phyloP scores from a whole-genome alignment of 495 filamentous ascomycete species.

The Penicillium canescens region DNA sequence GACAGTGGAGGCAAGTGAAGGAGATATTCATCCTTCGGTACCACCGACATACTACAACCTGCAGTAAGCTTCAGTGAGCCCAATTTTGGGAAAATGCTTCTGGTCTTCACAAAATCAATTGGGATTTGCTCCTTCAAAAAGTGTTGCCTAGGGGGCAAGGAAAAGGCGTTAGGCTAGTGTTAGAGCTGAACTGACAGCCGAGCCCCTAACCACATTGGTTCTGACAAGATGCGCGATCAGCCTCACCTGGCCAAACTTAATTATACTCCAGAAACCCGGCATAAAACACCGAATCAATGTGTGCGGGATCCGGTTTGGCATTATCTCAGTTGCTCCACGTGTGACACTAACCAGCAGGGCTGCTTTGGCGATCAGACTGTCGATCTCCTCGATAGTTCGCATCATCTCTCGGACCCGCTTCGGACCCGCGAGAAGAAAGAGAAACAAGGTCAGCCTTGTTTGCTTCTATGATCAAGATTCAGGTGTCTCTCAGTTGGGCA shows the following conservation, averaged over 20 bases:
- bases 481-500: neutral
- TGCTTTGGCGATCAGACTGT: constrained; percentile 17
- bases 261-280: neutral
- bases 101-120: neutral
- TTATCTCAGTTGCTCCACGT: neutral
- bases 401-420: neutral
- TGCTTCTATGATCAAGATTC: neutral
- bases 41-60: constrained; percentile 9
- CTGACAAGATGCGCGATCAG: constrained; percentile 6
- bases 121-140: neutral
- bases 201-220: constrained; percentile 13
- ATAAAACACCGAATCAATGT: neutral
- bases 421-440: neutral
- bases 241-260: constrained; percentile 6
- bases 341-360: neutral
- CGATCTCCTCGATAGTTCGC: constrained; percentile 23
- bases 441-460: neutral
- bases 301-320: neutral
- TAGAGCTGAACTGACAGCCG: neutral
- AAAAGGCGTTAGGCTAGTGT: neutral
- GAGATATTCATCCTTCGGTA: constrained; percentile 15
- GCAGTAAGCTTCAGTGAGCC: neutral
- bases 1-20: constrained; percentile 7
- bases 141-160: constrained; percentile 14
- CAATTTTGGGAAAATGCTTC: neutral